These are phyloP conservation scores for Xylaria sp. DNA, from an alignment of 2,329 filamentous ascomycete species.

Conservation along the genomic window DNA sequence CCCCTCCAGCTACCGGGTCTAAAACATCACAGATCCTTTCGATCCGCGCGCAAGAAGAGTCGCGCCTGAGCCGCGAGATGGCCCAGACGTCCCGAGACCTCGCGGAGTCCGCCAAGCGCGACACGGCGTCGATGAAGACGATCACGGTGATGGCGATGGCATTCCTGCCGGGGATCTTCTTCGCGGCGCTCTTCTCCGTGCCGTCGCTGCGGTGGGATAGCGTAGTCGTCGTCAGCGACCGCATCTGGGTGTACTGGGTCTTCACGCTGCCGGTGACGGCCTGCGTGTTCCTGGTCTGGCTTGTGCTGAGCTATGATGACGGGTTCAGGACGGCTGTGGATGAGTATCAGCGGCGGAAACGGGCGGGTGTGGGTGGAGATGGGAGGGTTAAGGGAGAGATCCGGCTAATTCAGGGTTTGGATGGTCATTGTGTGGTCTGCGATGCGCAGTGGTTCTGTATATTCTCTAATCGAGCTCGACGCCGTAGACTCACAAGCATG, in stretches of 20 bases:
- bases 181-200: slow-evolving; percentile 36
- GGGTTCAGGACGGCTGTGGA: background rate
- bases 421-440: background rate
- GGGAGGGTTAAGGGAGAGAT: background rate
- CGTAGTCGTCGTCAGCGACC: slow-evolving; percentile 15
- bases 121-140: slow-evolving; percentile 34
- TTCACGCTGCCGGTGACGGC: slow-evolving; percentile 51
- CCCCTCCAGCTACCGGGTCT: too few species aligned
- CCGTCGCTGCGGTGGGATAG: slow-evolving; percentile 31
- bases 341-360: background rate
- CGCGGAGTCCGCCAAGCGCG: slow-evolving; percentile 31
- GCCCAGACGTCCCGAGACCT: slow-evolving; percentile 30
- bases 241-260: slow-evolving; percentile 52
- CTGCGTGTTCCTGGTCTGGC: slow-evolving; percentile 30
- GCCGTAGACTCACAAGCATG: too few species aligned
- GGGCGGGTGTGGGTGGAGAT: too few species aligned
- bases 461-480: too few species aligned
- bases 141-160: slow-evolving; percentile 37
- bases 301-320: slow-evolving; percentile 14
- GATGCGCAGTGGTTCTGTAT: too few species aligned
- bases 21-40: slow-evolving; percentile 34
- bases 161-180: slow-evolving; percentile 38
- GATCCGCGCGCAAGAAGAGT: slow-evolving; percentile 35
- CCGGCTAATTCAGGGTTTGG: background rate
- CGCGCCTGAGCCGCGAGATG: slow-evolving; percentile 29